Conservation (phyloP, 2,329 filamentous ascomycete species). For the Phyllosticta citrichinensis region DNA sequence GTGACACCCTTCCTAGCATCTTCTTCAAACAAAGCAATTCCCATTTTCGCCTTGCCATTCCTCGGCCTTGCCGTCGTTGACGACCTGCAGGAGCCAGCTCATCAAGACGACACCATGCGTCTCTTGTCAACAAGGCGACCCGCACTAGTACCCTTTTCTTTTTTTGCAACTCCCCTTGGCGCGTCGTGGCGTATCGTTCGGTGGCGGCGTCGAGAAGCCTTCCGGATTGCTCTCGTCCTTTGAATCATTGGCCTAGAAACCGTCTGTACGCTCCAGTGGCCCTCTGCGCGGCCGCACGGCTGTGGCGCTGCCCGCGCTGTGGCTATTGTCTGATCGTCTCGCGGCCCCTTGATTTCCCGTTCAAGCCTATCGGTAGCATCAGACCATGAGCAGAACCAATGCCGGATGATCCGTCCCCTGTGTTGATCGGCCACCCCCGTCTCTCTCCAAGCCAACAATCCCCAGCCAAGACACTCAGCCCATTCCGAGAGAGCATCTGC, state of each 20-base stretch:
- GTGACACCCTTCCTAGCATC: constrained; percentile 1
- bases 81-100: background rate
- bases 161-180: background rate
- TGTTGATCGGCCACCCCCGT: background rate
- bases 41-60: background rate
- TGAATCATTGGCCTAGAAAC: constrained; percentile 1
- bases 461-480: background rate
- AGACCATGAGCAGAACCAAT: background rate
- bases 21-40: constrained; percentile 8
- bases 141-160: background rate
- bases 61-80: constrained; percentile 1
- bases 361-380: background rate
- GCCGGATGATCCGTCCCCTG: background rate
- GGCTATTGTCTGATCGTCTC: background rate
- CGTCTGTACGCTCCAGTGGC: background rate
- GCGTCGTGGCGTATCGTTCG: constrained; percentile 3
- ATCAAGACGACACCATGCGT: background rate
- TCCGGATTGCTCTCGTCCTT: background rate
- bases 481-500: background rate
- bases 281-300: constrained; percentile 4
- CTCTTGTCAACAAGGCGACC: background rate
- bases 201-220: background rate
- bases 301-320: constrained; percentile 5
- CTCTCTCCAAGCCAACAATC: background rate
- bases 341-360: background rate